phyloP scores from a whole-genome alignment of 2,329 filamentous ascomycete species.

The Fragosphaeria purpurea region DNA sequence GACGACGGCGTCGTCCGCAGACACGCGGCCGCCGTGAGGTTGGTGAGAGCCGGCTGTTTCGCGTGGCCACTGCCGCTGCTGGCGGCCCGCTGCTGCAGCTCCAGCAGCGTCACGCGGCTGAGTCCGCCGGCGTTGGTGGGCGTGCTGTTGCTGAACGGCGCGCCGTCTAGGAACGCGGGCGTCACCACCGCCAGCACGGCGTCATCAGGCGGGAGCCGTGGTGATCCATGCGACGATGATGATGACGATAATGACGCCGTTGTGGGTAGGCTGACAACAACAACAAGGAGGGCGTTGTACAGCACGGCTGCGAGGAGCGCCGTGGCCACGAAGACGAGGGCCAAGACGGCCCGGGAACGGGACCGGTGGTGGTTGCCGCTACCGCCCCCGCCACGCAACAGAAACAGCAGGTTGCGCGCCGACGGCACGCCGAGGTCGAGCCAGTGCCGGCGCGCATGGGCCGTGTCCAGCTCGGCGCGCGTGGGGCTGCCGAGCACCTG shows the following conservation, averaged over 20 bases:
- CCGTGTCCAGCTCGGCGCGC: conserved; percentile 34
- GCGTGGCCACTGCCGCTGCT: neutral
- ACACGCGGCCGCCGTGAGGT: neutral
- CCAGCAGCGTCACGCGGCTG: conserved; percentile 22
- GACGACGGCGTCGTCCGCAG: neutral
- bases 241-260: conserved; percentile 10
- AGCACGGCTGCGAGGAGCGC: conserved; percentile 3
- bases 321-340: neutral
- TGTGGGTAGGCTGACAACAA: conserved; percentile 7
- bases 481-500: conserved; percentile 46
- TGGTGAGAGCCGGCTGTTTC: neutral
- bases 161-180: conserved; percentile 25
- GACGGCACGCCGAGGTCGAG: conserved; percentile 46
- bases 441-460: conserved; percentile 37
- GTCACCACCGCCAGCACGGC: conserved; percentile 18
- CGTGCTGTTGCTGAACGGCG: conserved; percentile 26
- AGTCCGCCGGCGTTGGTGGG: conserved; percentile 25
- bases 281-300: conserved; percentile 15
- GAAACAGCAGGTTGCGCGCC: conserved; percentile 35
- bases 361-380: neutral
- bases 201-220: no score
- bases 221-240: no score
- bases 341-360: conserved; percentile 22
- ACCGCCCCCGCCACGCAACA: conserved; percentile 21
- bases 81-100: conserved; percentile 24